phyloP scores from a whole-genome alignment of 352 stramenopile species.

The Thraustochytrium sp. region DNA sequence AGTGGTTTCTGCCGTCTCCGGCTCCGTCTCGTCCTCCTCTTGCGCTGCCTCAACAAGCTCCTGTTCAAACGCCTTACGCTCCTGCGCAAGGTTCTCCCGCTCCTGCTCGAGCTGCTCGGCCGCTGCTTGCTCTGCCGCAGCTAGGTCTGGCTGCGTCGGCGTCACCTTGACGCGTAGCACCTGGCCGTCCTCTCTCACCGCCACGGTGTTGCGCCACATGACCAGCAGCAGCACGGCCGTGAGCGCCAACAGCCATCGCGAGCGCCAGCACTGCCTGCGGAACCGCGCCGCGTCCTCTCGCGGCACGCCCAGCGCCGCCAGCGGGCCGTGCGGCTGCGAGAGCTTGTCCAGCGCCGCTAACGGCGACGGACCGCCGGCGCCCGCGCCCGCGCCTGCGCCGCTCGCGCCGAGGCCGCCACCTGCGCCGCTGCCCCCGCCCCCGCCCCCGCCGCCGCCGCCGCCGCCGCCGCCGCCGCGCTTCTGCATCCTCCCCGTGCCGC shows the following conservation, averaged over 20 bases:
- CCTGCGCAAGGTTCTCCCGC: too few species aligned
- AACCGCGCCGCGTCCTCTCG: not conserved
- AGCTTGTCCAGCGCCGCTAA: constrained; percentile 7
- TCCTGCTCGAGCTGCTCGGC: too few species aligned
- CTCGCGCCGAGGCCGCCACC: not conserved
- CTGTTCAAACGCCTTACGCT: too few species aligned
- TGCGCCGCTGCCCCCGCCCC: too few species aligned
- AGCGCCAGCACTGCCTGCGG: not conserved
- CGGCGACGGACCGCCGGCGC: not conserved
- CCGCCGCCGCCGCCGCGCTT: not conserved
- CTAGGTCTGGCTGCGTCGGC: too few species aligned
- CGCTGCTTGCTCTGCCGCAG: too few species aligned
- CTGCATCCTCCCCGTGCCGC: not conserved
- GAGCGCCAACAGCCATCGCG: not conserved
- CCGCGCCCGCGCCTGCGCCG: not conserved
- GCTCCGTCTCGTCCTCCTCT: not conserved
- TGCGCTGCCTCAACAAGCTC: not conserved
- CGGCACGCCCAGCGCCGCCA: not conserved
- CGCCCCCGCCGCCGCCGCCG: not conserved
- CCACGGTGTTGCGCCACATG: not conserved
- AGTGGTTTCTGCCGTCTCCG: not conserved
- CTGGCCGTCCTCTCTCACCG: not conserved
- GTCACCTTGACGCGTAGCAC: not conserved
- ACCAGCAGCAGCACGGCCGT: not conserved
- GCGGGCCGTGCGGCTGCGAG: not conserved